These are phyloP conservation scores for Euphorbia tirucalli DNA, from an alignment of 345 rosid species.

Conservation along the genomic window DNA sequence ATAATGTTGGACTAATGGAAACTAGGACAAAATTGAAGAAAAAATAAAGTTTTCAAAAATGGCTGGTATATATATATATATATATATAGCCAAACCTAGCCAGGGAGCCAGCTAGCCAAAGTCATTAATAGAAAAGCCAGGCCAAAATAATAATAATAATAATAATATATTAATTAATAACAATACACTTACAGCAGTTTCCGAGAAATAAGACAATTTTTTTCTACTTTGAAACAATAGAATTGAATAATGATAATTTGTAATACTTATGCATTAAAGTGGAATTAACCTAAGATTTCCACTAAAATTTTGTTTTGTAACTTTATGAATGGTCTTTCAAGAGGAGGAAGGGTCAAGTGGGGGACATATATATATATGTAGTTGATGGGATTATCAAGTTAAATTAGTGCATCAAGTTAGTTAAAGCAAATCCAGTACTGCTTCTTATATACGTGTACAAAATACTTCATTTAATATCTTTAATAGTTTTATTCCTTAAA, in stretches of 20 bases:
- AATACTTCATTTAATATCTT: too few species aligned
- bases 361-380: too few species aligned
- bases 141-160: too few species aligned
- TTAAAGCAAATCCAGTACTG: constrained; percentile 41
- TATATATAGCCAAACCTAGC: too few species aligned
- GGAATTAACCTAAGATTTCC: constrained; percentile 68
- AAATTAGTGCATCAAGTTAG: constrained; percentile 51
- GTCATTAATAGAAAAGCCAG: too few species aligned
- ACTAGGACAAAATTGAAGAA: background rate
- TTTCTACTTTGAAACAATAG: background rate
- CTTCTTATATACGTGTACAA: too few species aligned
- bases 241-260: background rate
- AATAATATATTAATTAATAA: too few species aligned
- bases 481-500: too few species aligned
- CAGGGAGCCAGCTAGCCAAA: background rate
- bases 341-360: constrained; percentile 64
- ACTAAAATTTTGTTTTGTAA: constrained; percentile 39
- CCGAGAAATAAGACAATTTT: background rate
- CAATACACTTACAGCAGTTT: background rate
- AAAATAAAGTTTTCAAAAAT: background rate
- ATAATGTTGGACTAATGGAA: too few species aligned
- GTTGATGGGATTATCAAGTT: constrained; percentile 29
- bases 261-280: constrained; percentile 27
- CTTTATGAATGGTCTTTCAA: constrained; percentile 49
- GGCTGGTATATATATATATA: too few species aligned